Base-by-base conservation (phyloP, 305 asterid genomes). In the Rubia peregrina region DNA sequence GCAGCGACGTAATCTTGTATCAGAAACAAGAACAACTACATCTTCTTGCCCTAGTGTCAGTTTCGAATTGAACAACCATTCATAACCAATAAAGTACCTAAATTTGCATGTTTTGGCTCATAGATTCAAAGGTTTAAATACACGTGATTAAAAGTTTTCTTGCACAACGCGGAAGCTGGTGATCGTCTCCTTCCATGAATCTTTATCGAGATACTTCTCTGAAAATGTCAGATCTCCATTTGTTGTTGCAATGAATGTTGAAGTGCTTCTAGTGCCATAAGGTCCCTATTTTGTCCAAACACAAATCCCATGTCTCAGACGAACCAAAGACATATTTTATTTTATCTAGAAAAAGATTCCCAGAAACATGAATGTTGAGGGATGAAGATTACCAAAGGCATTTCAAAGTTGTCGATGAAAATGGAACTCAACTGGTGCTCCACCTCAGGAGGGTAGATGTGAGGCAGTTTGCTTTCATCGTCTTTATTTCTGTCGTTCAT, bases 181-280 rank as follows among this genome's bases (percentile, higher is more conserved):
- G 19, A 40, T 57, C 17, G 40, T 43, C 65, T 89, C 92, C 81
- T 77, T 83, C 97, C 97, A 91, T 6, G 68, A 70, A 68, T 80
- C 84, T 17, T 68, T 74, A 67, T 82, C 86, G 26, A 86, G 80
- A 78, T 73, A 61, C 49, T 70, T 80, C 71, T 92, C 95, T 17
- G 80, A 87, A 68, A 90, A 88, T 65, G 84, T 79, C 57, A 85
- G 70, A 5, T 69, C 78, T 33, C 90, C 86, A 67, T 74, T 76
- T 53, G 65, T 72, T 46, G 60, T 77, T 78, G 85, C 65, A 4
- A 72, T 77, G 80, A 90, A 75, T 8, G 86, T 87, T 0, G 97
- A 93, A 19, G 80, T 89, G 79, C 95, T 90, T 83, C 96, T 86
- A 4, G 98, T 90, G 44, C 98, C 96, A 69, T 84, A 93, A 41